These are phyloP conservation scores for Leccinum boreale DNA, from an alignment of 768 basidiomycete species.

Conservation along the genomic window DNA sequence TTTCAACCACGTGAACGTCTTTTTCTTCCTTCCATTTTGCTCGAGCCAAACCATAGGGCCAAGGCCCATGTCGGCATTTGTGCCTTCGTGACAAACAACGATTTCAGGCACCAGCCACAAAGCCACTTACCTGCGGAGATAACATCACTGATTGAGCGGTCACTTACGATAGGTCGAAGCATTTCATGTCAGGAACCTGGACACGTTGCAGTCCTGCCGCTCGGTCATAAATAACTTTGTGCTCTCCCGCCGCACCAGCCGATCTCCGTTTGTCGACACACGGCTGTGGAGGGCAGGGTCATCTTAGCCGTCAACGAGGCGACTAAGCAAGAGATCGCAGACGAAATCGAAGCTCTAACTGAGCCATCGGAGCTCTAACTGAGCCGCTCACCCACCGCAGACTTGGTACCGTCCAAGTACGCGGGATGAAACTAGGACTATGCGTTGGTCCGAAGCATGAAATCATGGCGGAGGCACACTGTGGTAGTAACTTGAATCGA, in stretches of 20 bases:
- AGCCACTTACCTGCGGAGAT: too few relatives aligned
- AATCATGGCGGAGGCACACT: conserved; percentile 87
- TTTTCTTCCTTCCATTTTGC: too few relatives aligned
- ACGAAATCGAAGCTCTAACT: conserved; percentile 63
- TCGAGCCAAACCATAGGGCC: too few relatives aligned
- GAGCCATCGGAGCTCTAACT: conserved; percentile 39
- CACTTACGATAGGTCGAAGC: background rate
- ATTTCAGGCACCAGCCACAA: too few relatives aligned
- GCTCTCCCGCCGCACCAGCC: background rate
- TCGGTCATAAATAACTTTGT: background rate
- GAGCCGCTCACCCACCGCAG: conserved; percentile 54
- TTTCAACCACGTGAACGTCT: too few relatives aligned
- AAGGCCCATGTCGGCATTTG: too few relatives aligned
- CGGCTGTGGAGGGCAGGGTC: conserved; percentile 99
- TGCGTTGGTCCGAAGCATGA: conserved; percentile 92
- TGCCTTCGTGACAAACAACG: too few relatives aligned
- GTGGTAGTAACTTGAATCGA: conserved; percentile 26
- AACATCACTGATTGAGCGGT: too few relatives aligned
- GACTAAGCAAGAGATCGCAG: conserved; percentile 93
- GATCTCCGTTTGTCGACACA: conserved; percentile 10
- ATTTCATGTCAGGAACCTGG: conserved; percentile 46
- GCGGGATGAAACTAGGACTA: conserved; percentile 51
- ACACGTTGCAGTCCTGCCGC: conserved; percentile 67
- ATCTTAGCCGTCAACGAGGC: conserved; percentile 95
- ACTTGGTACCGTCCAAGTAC: background rate